Evolutionary conservation across 108 stramenopile genomes (phyloP), one percentile per base, ranked within the genome.

Genomic region (Cyclotella baltica): DNA sequence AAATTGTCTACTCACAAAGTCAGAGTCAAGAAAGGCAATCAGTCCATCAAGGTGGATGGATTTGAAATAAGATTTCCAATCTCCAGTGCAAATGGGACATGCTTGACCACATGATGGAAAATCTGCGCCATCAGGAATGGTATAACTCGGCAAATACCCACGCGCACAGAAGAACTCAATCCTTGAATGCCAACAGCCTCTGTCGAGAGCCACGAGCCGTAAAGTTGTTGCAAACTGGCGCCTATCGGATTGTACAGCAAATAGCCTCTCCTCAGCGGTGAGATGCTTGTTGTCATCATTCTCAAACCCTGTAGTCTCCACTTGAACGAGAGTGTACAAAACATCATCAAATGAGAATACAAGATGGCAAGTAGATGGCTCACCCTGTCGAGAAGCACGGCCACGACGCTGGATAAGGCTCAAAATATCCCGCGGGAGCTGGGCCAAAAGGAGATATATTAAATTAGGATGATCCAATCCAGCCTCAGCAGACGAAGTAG

Each of bases 301-400:
- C n/a, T n/a, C 40, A 43, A 43, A 43, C 11, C 4, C 4, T 4
- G 11, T 4, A n/a, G 11, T 19, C 19, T n/a, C 19, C 11, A 52
- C n/a, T 52, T 52, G 51, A 19, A n/a, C n/a, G 11, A n/a, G 18
- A 52, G n/a, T 52, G 51, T 52, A 52, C 51, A 52, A n/a, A 20
- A 52, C 11, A 52, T 52, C 51, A 52, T 19, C n/a, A 20, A 52
- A 52, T 10, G 19, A n/a, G 19, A 52, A 4, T 4, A 8, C 11
- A 10, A n/a, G n/a, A 4, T n/a, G 10, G n/a, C 10, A 52, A 13
- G 4, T n/a, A 19, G 51, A 52, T 52, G 10, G 18, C n/a, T 52
- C 4, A n/a, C 51, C 51, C 19, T 52, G 19, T 52, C 51, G 11
- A n/a, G 18, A 10, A 10, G n/a, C 10, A 10, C 51, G 10, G n/a